phyloP scores from a whole-genome alignment of 176 grass and related monocot genomes.

The Musa troglodytarum region DNA sequence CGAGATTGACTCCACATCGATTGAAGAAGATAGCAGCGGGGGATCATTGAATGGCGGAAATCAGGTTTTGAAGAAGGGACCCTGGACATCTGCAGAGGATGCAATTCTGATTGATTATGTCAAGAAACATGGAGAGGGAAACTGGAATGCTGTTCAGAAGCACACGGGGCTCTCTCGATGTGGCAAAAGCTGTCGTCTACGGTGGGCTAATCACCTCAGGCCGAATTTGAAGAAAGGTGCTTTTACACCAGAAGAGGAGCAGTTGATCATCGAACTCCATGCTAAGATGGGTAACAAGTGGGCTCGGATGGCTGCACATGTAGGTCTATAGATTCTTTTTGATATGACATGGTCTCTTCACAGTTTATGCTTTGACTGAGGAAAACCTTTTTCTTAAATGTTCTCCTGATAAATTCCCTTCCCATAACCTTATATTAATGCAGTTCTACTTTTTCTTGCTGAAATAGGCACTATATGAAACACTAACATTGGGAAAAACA shows the following conservation, averaged over 20 bases:
- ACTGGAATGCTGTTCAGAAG: conserved; percentile 13
- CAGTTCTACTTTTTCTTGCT: neutral
- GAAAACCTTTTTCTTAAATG: neutral
- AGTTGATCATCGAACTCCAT: conserved; percentile 11
- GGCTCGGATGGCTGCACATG: conserved; percentile 11
- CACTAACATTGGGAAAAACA: neutral
- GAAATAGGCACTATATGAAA: neutral
- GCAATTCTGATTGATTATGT: conserved; percentile 3
- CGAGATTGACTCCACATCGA: neutral
- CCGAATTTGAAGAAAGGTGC: conserved; percentile 7
- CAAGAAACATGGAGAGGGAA: neutral
- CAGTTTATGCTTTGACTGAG: neutral
- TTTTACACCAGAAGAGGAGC: conserved; percentile 1
- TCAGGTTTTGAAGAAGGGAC: conserved; percentile 1
- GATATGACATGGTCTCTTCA: neutral
- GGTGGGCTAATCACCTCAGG: conserved; percentile 9
- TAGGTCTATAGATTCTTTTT: neutral
- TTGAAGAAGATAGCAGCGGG: neutral
- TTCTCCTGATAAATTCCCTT: neutral
- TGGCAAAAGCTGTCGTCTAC: conserved; percentile 9
- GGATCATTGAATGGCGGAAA: neutral
- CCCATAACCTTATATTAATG: neutral
- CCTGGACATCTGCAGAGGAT: neutral
- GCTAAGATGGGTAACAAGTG: conserved; percentile 8
- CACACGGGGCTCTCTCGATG: conserved; percentile 1